Evolutionary conservation across 2,329 filamentous ascomycete species (phyloP), one percentile per base, ranked within the genome.

Genomic region (Aspergillus thermomutatus): DNA sequence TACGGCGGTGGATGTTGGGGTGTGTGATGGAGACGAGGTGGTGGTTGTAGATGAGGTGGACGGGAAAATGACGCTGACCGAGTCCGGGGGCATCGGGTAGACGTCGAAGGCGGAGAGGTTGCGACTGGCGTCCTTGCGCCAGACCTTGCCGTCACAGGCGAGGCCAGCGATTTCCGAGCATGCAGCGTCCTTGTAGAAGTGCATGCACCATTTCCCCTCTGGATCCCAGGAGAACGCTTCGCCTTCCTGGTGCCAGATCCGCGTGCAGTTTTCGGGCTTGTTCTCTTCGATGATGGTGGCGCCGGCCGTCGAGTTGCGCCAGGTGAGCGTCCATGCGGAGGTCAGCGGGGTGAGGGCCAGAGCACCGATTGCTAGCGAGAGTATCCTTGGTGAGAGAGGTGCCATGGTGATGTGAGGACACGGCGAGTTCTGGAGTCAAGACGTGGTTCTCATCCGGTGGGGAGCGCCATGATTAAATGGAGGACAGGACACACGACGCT

Each of bases 71-170:
- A 47, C 49, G 3, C 55, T 60, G 19, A 41, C 11, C 2, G 52
- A 56, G 1, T 45, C 46, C 7, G 48, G 28, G 2, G 60, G 60
- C 60, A 62, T 62, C 0, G 47, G 27, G 14, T 56, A 60, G 10
- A 63, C 61, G 19, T 58, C 51, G 7, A 58, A 63, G 3, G 61
- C 59, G 7, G 55, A 51, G 9, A 63, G 31, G 26, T 61, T 50
- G 17, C 51, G 45, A 0, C 31, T 40, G 7, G 61, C 59, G 17
- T 17, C 10, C 19, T 60, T 46, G 5, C 40, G 23, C 61, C 61
- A 63, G 4, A 43, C 10, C 11, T 19, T 17, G 19, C 55, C 56
- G n/a, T 60, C 52, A 46, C 61, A 63, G 3, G 51, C n/a, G 17
- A 34, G 28, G 2, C 61, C 61, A 21, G 50, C 52, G 25, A 37